Percentiles rank a stretch among this genome's conserved stretches.
These are phyloP conservation scores for Pelargonium australe DNA, from an alignment of 441 rosid species.

Conservation along the genomic window DNA sequence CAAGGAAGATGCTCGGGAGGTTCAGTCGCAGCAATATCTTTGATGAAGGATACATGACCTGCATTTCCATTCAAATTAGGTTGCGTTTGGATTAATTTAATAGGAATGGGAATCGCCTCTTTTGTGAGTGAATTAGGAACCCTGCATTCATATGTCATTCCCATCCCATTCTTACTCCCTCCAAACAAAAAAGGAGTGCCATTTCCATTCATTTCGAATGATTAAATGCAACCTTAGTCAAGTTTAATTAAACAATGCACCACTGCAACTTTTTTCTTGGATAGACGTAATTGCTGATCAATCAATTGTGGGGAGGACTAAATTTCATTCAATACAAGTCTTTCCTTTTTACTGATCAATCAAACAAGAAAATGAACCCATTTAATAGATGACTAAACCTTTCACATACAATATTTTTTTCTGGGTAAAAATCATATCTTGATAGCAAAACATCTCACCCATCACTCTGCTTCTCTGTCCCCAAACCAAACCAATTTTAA, in stretches of 20 bases:
- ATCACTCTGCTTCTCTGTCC: background rate
- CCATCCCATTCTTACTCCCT: too few relatives aligned
- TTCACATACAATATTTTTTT: background rate
- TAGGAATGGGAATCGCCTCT: too few relatives aligned
- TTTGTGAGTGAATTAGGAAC: background rate
- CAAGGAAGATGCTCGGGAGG: slow-evolving; percentile 62
- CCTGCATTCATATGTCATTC: too few relatives aligned
- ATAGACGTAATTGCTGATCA: background rate
- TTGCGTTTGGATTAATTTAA: too few relatives aligned
- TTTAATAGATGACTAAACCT: background rate
- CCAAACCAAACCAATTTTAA: background rate
- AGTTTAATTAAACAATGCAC: background rate
- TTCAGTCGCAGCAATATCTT: slow-evolving; percentile 56
- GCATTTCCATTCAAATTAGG: slow-evolving; percentile 17
- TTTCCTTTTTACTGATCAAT: background rate
- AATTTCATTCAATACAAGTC: background rate
- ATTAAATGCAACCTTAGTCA: background rate
- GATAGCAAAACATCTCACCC: background rate
- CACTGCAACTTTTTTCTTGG: background rate
- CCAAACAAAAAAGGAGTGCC: too few relatives aligned
- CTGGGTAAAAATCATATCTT: background rate
- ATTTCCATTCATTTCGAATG: too few relatives aligned
- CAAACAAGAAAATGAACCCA: background rate
- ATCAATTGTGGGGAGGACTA: background rate
- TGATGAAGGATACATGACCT: slow-evolving; percentile 57